phyloP scores from a whole-genome alignment of 495 filamentous ascomycete genomes.

The Amniculicola lignicola region DNA sequence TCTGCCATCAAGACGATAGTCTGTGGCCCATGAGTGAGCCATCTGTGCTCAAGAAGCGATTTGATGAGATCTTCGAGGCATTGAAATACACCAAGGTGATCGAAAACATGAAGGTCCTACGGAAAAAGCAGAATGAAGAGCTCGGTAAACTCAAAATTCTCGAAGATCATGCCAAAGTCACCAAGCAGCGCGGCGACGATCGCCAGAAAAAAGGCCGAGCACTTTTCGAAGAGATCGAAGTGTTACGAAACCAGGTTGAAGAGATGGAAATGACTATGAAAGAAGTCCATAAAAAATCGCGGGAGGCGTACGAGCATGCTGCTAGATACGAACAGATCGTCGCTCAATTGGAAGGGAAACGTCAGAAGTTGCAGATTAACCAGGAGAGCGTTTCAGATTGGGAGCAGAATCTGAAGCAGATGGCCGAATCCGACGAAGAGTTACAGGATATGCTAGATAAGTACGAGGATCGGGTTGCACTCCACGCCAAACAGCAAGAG shows the following conservation, averaged over 20 bases:
- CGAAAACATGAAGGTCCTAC: slow-evolving; percentile 79
- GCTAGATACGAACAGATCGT: slow-evolving; percentile 62
- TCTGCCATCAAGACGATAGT: slow-evolving; percentile 97
- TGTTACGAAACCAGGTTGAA: slow-evolving; percentile 55
- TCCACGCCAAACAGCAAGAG: slow-evolving; percentile 62
- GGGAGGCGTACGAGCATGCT: slow-evolving; percentile 59
- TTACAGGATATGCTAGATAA: slow-evolving; percentile 68
- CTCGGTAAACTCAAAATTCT: slow-evolving; percentile 65
- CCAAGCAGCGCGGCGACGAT: slow-evolving; percentile 80
- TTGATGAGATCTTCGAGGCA: slow-evolving; percentile 97
- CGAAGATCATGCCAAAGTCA: slow-evolving; percentile 72
- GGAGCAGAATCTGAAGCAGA: slow-evolving; percentile 65
- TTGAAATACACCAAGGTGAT: slow-evolving; percentile 96
- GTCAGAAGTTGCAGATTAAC: slow-evolving; percentile 62
- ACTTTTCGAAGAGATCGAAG: slow-evolving; percentile 72
- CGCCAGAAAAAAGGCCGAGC: slow-evolving; percentile 60
- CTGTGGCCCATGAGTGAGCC: slow-evolving; percentile 97
- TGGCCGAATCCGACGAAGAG: slow-evolving; percentile 74
- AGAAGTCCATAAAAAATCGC: slow-evolving; percentile 53
- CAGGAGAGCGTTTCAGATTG: slow-evolving; percentile 67
- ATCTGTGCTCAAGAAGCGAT: slow-evolving; percentile 76
- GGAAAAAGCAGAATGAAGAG: slow-evolving; percentile 78
- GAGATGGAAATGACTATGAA: slow-evolving; percentile 57
- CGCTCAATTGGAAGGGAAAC: slow-evolving; percentile 69
- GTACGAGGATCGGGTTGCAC: slow-evolving; percentile 69